Percentiles rank a stretch among this genome's conserved stretches.
Conservation (phyloP, 345 rosid genomes). For the sweet orange (Citrus sinensis) region DVS_A1.0 CM039163.1:39166501-39167000, state of each 20-base stretch:
- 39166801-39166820: constrained; percentile 99
- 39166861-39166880: neutral
- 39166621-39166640: neutral
- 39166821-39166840: constrained; percentile 1
- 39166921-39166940: neutral
- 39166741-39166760: constrained; percentile 94
- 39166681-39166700: constrained; percentile 98
- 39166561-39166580: neutral
- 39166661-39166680: constrained; percentile 96
- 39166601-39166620: neutral
- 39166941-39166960: neutral
- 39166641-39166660: constrained; percentile 13
- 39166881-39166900: neutral
- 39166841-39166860: neutral
- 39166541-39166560: neutral
- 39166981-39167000: neutral
- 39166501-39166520: neutral
- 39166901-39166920: neutral
- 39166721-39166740: constrained; percentile 99
- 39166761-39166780: constrained; percentile 78
- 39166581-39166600: neutral
- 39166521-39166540: neutral
- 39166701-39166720: constrained; percentile 95
- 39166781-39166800: constrained; percentile 98
- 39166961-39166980: neutral